Evolutionary conservation across 441 rosid genomes (phyloP).

Genomic region (Jatropha podagrica): DNA sequence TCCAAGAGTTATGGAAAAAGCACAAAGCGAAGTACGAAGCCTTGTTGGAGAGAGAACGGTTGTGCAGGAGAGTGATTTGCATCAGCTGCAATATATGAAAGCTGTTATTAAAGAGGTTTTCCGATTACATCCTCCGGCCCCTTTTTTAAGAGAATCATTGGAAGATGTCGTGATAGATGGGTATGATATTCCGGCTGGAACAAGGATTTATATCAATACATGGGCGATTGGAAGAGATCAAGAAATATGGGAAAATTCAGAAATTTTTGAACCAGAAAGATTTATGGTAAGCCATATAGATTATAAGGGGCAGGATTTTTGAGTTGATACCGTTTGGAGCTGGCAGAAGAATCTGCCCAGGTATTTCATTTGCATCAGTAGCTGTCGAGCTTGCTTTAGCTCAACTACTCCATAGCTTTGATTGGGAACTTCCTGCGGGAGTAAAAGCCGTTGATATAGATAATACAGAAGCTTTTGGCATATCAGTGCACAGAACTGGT

Average conservation of each 20-base stretch:
- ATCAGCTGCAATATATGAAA: constrained; percentile 41
- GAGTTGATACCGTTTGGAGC: constrained; percentile 48
- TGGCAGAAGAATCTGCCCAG: constrained; percentile 53
- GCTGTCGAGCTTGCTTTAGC: constrained; percentile 49
- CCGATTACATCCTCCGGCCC: constrained; percentile 48
- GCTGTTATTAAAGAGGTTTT: constrained; percentile 47
- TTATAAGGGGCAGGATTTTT: constrained; percentile 49
- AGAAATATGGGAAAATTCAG: constrained; percentile 42
- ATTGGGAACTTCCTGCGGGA: constrained; percentile 55
- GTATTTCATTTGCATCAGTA: constrained; percentile 36
- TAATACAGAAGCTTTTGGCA: constrained; percentile 47
- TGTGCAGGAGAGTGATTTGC: constrained; percentile 44
- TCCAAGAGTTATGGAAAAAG: constrained; percentile 44
- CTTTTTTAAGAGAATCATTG: constrained; percentile 50
- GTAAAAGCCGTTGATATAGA: constrained; percentile 37
- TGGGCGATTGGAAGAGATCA: constrained; percentile 62
- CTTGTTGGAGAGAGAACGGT: constrained; percentile 36
- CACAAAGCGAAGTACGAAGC: constrained; percentile 48
- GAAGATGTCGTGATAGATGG: constrained; percentile 42
- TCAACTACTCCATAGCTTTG: constrained; percentile 49
- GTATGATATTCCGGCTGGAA: constrained; percentile 42
- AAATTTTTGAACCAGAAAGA: constrained; percentile 47
- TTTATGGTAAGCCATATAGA: constrained; percentile 39
- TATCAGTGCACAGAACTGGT: constrained; percentile 44
- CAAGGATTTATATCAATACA: constrained; percentile 42